These are phyloP conservation scores for Diplodia seriata DNA, from an alignment of 2,329 filamentous ascomycete species.

Conservation along the genomic window DNA sequence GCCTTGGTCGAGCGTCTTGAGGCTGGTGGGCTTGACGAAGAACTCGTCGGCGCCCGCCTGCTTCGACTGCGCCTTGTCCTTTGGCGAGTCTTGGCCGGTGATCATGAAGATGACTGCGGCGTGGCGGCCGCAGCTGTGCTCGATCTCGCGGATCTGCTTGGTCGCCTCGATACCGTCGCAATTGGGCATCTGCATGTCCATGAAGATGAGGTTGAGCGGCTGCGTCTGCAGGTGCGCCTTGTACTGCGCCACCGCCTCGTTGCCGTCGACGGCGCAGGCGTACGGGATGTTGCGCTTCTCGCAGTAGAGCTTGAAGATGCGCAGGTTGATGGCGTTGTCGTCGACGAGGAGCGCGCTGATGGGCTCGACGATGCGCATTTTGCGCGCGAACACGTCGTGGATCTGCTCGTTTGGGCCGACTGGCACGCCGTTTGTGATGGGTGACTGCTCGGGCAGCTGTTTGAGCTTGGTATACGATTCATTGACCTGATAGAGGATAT, in stretches of 20 bases:
- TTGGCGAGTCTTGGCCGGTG: slow-evolving; percentile 47
- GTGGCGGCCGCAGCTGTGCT: slow-evolving; percentile 34
- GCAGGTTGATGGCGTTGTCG: slow-evolving; percentile 58
- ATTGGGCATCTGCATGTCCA: slow-evolving; percentile 56
- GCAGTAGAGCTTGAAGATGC: slow-evolving; percentile 58
- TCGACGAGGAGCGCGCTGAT: slow-evolving; percentile 52
- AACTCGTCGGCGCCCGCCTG: slow-evolving; percentile 48
- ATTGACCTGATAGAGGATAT: slow-evolving; percentile 34
- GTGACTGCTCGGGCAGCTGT: not conserved
- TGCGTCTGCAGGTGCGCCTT: slow-evolving; percentile 37
- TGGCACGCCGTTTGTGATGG: slow-evolving; percentile 5
- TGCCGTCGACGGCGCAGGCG: slow-evolving; percentile 53
- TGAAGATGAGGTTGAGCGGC: slow-evolving; percentile 52
- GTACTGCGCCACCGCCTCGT: slow-evolving; percentile 53
- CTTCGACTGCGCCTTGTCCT: slow-evolving; percentile 45
- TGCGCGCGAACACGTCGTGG: slow-evolving; percentile 8
- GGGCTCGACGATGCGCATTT: slow-evolving; percentile 20
- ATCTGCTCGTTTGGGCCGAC: slow-evolving; percentile 13
- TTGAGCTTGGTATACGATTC: slow-evolving; percentile 21
- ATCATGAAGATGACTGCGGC: slow-evolving; percentile 47
- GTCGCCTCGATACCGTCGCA: slow-evolving; percentile 53
- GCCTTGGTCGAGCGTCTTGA: slow-evolving; percentile 37
- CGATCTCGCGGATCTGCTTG: slow-evolving; percentile 48
- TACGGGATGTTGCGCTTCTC: slow-evolving; percentile 54
- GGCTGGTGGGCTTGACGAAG: slow-evolving; percentile 49